phyloP scores from a whole-genome alignment of 2,329 filamentous ascomycete species.

The Aspergillus chevalieri region DNA sequence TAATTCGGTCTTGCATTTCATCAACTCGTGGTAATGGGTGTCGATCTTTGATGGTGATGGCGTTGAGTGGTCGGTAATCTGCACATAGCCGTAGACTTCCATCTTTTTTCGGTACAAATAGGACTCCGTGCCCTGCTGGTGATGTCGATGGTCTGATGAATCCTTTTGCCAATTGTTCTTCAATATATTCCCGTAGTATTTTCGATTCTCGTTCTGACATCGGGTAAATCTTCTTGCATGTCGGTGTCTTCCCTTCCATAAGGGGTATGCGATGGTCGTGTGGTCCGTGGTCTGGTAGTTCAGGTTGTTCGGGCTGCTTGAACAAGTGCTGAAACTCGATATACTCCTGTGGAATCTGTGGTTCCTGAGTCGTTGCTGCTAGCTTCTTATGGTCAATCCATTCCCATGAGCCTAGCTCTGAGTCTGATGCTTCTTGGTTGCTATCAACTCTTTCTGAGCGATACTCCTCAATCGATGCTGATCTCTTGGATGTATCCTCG shows the following conservation, averaged over 20 bases:
- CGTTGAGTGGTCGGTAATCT: conserved; percentile 21
- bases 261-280: neutral
- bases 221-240: neutral
- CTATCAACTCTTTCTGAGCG: neutral
- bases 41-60: conserved; percentile 18
- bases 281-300: neutral
- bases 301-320: neutral
- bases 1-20: conserved; percentile 13
- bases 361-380: no score
- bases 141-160: neutral
- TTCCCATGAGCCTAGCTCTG: neutral
- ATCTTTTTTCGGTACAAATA: neutral
- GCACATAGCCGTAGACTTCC: neutral
- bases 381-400: no score
- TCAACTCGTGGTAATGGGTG: conserved; percentile 20
- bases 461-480: neutral
- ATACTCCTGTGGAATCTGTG: no score
- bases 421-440: neutral
- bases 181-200: neutral
- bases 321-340: no score
- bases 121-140: neutral
- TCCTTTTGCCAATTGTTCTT: neutral
- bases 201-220: neutral
- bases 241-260: neutral
- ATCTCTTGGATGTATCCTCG: neutral